Conservation (phyloP, 208 protist genomes). For the Tritrichomonas foetus region DNA sequence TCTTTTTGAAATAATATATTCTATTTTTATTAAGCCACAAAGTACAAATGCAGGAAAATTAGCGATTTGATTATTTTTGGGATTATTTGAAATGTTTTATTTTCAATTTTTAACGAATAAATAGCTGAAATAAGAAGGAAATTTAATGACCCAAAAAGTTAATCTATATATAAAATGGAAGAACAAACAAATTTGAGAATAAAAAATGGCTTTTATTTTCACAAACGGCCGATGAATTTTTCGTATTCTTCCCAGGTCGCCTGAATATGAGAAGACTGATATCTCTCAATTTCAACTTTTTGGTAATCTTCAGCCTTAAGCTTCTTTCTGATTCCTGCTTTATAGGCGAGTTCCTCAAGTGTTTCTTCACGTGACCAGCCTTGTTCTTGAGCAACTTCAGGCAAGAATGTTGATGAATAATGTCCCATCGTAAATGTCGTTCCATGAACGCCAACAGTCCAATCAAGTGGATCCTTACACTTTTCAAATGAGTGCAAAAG, state of each 20-base stretch:
- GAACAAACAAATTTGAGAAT: too few species aligned
- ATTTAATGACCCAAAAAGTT: too few species aligned
- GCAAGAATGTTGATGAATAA: not conserved
- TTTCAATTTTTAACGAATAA: too few species aligned
- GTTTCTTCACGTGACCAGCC: not conserved
- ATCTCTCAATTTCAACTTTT: not conserved
- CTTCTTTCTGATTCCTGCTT: not conserved
- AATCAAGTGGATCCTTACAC: not conserved
- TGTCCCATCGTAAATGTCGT: not conserved
- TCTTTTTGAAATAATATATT: too few species aligned
- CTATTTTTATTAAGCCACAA: too few species aligned
- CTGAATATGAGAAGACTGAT: not conserved
- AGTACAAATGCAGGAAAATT: too few species aligned
- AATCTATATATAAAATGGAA: too few species aligned
- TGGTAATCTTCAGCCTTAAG: not conserved
- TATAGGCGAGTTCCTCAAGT: not conserved
- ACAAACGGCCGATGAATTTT: too few species aligned
- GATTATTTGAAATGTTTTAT: too few species aligned
- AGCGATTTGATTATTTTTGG: too few species aligned
- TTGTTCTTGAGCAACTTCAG: conserved; percentile 37
- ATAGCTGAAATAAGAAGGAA: too few species aligned
- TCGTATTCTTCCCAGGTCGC: not conserved
- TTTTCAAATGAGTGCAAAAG: not conserved
- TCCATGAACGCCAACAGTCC: not conserved
- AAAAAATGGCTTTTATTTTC: too few species aligned